A percentile compares a stretch with the other conserved stretches of the same genome.
These are phyloP conservation scores for Huntiella decipiens DNA, from an alignment of 2,329 filamentous ascomycete genomes.

Conservation along the genomic window DNA sequence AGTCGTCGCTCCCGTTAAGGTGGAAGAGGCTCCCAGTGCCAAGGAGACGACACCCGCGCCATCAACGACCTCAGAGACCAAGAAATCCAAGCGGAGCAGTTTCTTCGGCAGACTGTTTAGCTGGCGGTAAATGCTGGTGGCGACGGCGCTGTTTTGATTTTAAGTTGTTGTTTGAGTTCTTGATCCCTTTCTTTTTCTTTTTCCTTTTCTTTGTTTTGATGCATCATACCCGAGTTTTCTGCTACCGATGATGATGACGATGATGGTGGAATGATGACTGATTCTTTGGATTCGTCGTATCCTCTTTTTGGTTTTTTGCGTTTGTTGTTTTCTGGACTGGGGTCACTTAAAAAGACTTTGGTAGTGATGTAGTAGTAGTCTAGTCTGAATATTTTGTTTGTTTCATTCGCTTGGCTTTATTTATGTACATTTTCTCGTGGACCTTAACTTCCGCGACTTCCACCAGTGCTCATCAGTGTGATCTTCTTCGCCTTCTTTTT, in stretches of 20 bases:
- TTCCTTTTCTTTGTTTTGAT: constrained; percentile 8
- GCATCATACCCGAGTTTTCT: constrained; percentile 10
- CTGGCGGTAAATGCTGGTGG: constrained; percentile 7
- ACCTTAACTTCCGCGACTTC: not conserved
- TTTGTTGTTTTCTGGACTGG: not conserved
- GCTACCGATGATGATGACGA: not conserved
- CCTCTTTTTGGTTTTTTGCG: not conserved
- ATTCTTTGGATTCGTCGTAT: constrained; percentile 1
- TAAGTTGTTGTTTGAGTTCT: not conserved
- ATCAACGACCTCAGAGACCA: not conserved
- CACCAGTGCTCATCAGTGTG: constrained; percentile 12
- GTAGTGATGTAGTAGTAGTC: not conserved
- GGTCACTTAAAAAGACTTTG: not conserved
- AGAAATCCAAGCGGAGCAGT: constrained; percentile 9
- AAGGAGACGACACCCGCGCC: constrained; percentile 4
- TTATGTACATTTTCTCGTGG: not conserved
- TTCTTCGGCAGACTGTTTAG: constrained; percentile 9
- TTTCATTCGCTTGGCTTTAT: not conserved
- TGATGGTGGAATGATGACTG: not conserved
- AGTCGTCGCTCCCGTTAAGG: not conserved
- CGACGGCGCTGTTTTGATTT: constrained; percentile 4
- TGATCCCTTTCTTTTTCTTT: not conserved
- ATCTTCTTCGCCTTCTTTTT: not conserved
- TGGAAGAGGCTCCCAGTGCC: constrained; percentile 6
- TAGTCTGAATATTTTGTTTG: not conserved